These are phyloP conservation scores for Boletus smithii DNA, from an alignment of 1,284 basidiomycete species.

Conservation along the genomic window DNA sequence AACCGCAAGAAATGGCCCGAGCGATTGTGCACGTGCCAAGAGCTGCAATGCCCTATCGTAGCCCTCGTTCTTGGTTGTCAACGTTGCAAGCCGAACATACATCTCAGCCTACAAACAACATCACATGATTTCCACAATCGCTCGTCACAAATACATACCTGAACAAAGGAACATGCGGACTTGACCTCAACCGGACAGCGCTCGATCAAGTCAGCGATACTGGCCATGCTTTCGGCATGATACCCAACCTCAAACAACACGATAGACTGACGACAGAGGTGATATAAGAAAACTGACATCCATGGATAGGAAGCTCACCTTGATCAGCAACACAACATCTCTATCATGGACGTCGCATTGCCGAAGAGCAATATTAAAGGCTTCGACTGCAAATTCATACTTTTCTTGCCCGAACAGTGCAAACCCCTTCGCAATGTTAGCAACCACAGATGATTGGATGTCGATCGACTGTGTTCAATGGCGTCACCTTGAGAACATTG, in stretches of 20 bases:
- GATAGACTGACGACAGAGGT: not conserved
- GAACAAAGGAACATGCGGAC: not conserved
- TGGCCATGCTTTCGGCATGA: conserved; percentile 14
- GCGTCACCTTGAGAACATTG: not conserved
- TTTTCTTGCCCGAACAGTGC: conserved; percentile 10
- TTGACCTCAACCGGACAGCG: conserved; percentile 3
- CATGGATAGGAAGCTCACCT: not conserved
- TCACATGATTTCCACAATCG: not conserved
- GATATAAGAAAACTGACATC: not conserved
- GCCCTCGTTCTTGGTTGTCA: conserved; percentile 1
- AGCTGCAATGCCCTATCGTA: conserved; percentile 1
- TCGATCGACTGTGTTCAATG: conserved; percentile 5
- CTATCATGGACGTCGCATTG: conserved; percentile 11
- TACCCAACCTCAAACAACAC: conserved; percentile 11
- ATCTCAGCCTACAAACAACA: conserved; percentile 8
- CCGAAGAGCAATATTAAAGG: conserved; percentile 7
- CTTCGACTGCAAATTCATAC: conserved; percentile 4
- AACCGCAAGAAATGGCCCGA: conserved; percentile 4
- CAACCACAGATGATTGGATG: conserved; percentile 10
- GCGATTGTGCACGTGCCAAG: conserved; percentile 1
- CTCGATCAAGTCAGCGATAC: conserved; percentile 4
- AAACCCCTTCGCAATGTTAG: conserved; percentile 11
- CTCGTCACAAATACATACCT: not conserved
- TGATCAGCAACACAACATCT: conserved; percentile 11
- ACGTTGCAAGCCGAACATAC: conserved; percentile 3